Base-by-base conservation (phyloP, 2,329 filamentous ascomycete genomes). In the Colletotrichum sp. region DNA sequence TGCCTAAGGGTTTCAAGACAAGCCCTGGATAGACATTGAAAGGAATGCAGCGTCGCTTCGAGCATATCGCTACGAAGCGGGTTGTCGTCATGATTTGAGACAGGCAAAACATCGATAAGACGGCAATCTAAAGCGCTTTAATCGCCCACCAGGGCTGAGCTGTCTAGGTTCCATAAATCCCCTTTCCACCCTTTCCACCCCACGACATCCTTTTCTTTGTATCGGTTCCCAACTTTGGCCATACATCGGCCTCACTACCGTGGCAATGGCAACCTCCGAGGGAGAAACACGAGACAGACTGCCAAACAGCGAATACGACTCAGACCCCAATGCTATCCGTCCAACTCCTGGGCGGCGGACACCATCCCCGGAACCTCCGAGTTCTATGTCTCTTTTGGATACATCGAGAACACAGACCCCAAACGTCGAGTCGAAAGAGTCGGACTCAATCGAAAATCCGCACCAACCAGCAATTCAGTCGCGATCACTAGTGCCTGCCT, bases 181-280 rank as follows among this genome's bases (percentile, higher is more conserved):
- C 43, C 10, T 21, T 13, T 1, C 10, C n/a, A 13, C 10, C 6
- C 2, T 7, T 1, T 1, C 3, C n/a, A 52, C 6, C 6, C n/a
- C 3, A 13, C 43, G 6, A 52, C 1, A 13, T 21, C 4, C 3
- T 21, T 7, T 52, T 52, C 10, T 12, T 3, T 52, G 10, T 7
- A 3, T 52, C 18, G n/a, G n/a, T 52, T 0, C 10, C 10, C n/a
- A 13, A 21, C 2, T 5, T 52, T 52, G 0, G 12, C 6, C n/a
- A 13, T 13, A 48, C 43, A 21, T 13, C 1, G n/a, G 43, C 43
- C n/a, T 48, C n/a, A 1, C 5, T 3, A 48, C 3, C 6, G 4
- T 13, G 43, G 0, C 43, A 52, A 52, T 52, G 43, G 43, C 43
- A 0, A 7, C 43, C 43, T 13, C 6, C 43, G 43, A 13, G 4